phyloP scores from a whole-genome alignment of 1,284 basidiomycete species.

The Ceratobasidium sp. region DNA sequence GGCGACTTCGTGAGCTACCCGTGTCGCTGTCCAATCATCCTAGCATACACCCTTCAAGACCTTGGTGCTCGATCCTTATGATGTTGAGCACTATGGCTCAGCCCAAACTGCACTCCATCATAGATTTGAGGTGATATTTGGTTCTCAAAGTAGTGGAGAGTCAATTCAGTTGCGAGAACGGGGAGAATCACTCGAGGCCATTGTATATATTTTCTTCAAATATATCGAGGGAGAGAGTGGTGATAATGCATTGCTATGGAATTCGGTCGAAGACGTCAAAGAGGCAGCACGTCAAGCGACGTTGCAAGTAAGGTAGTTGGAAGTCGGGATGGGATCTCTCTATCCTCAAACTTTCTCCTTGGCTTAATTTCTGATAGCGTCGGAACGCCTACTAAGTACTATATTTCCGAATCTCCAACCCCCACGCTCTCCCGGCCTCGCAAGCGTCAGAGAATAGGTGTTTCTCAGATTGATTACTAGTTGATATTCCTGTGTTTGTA shows the following conservation, averaged over 20 bases:
- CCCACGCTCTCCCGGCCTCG: no score
- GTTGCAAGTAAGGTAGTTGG: neutral
- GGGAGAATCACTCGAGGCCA: neutral
- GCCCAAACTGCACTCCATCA: slow-evolving; percentile 7
- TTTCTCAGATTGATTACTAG: no score
- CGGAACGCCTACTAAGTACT: no score
- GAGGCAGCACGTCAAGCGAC: neutral
- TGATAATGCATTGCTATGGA: slow-evolving; percentile 14
- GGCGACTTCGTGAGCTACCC: neutral
- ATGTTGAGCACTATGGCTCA: neutral
- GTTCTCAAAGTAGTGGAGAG: neutral
- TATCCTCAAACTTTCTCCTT: no score
- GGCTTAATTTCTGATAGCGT: no score
- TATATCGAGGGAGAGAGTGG: slow-evolving; percentile 7
- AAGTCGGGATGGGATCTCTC: neutral
- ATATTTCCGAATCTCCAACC: no score
- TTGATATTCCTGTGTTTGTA: no score
- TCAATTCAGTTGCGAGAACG: slow-evolving; percentile 1
- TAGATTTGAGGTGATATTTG: slow-evolving; percentile 2
- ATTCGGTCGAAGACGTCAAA: slow-evolving; percentile 16
- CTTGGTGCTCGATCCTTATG: neutral
- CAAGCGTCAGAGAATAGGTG: no score
- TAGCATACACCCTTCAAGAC: neutral
- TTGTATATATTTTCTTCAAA: neutral
- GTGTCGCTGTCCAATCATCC: neutral